Base-by-base conservation (phyloP, 2,329 filamentous ascomycete genomes). In the Nemania sp. region DNA sequence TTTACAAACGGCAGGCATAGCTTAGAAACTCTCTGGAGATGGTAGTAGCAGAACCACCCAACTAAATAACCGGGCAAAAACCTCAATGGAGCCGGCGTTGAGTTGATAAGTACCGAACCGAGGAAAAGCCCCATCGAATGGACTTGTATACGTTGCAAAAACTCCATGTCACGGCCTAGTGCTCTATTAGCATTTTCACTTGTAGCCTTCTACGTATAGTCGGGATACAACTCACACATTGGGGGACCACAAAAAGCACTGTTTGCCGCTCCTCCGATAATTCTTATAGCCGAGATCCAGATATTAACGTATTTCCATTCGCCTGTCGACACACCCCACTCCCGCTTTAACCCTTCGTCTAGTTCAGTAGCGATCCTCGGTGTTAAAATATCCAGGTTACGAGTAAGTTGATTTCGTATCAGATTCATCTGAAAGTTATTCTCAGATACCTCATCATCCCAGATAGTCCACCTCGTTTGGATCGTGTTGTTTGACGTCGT, bases 381-480 rank as follows among this genome's bases (percentile, higher is more conserved):
- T 1, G 65, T 67, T 10, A 67, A 43, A 35, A 63, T 43, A n/a
- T 51, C 54, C 3, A 67, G 43, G 20, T 64, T 67, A n/a, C 47
- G 53, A 6, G 65, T 67, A 7, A 67, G 18, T 29, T 64, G 65
- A 27, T 67, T 55, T 8, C 60, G 51, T 7, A 67, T 64, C 15
- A 64, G 1, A 26, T 59, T 59, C 54, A 67, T 64, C n/a, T 64
- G 65, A n/a, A 67, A 64, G 32, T 59, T n/a, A 20, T 63, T 59
- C 20, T 59, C 59, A 1, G 52, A 27, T 15, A 67, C 60, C 7
- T 64, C 45, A 18, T 59, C 22, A 24, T 67, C 65, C 65, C 65
- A 63, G 6, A 67, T 59, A 13, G 60, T 67, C 65, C 65, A 67
- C 24, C 32, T 32, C 8, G 49, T 55, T 41, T 67, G 60, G 15